A percentile compares a stretch with the other conserved stretches of the same genome.
These are phyloP conservation scores for Penicillium lagena DNA, from an alignment of 495 filamentous ascomycete species.

Conservation along the genomic window DNA sequence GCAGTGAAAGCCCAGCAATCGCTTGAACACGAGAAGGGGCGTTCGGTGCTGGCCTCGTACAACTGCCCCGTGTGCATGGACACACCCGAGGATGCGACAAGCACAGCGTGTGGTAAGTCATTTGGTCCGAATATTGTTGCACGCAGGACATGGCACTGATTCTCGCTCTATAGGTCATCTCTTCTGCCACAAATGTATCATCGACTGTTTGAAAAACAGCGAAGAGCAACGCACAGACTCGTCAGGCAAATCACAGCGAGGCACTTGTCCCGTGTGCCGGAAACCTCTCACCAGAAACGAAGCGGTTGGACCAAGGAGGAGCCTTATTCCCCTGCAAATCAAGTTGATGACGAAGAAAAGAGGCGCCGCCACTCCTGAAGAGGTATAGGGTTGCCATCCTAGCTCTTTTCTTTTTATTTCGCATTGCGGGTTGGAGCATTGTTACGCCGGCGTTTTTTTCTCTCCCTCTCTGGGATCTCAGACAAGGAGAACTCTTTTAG, in stretches of 20 bases:
- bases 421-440: conserved; percentile 1
- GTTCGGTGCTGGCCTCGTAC: conserved; percentile 48
- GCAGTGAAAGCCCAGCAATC: conserved; percentile 34
- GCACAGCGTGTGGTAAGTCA: conserved; percentile 75
- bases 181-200: conserved; percentile 78
- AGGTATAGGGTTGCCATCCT: not conserved
- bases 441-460: not conserved
- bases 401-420: not conserved
- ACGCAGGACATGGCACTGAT: no score
- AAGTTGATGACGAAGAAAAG: conserved; percentile 47
- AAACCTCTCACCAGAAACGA: conserved; percentile 29
- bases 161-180: conserved; percentile 57
- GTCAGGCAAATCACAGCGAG: conserved; percentile 18
- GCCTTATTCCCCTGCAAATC: conserved; percentile 50
- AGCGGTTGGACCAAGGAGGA: conserved; percentile 22
- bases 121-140: not conserved
- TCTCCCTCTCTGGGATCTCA: no score
- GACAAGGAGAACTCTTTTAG: no score
- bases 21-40: conserved; percentile 12
- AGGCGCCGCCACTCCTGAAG: not conserved
- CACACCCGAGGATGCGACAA: conserved; percentile 61
- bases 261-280: conserved; percentile 43
- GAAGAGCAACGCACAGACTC: conserved; percentile 34
- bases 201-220: conserved; percentile 60
- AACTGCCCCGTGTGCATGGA: conserved; percentile 87